Base-by-base conservation (phyloP, 169 alveolate species). In the Hepatocystis sp. region DNA sequence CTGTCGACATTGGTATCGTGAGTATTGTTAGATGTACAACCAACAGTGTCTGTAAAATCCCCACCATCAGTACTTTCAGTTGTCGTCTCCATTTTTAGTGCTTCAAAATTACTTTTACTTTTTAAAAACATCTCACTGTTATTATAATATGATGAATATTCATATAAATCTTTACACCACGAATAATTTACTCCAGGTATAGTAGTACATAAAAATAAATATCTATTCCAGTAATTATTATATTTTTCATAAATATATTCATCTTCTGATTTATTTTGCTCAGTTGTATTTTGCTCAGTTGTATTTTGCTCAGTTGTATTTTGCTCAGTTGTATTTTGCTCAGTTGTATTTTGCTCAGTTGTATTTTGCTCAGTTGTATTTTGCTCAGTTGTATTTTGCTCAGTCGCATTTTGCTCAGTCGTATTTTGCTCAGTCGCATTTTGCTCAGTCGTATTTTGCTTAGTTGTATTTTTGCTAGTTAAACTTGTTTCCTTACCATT, bases 161-260 rank as follows among this genome's bases (percentile, higher is more conserved):
- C 88, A 58, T 52, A 76, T 39, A 76, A 52, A 27, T 76, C 46
- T 76, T 76, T 76, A 15, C 65, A 46, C 88, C 88, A 76, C 5
- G 88, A 30, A 2, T 76, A 36, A 58, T 76, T 76, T 58, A 15
- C 58, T 17, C 88, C 88, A 7, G 88, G 88, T 2, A 76, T 47
- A 40, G 40, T 76, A n/a, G 88, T 76, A 39, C 88, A 56, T 32
- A 76, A 49, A 76, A 76, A 76, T 76, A 76, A 58, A 76, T 76
- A 76, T 58, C 88, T 42, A 17, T 76, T 76, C 88, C 88, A 76
- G 34, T 76, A 76, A 46, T 76, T 76, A 7, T 5, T 17, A 58
- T 58, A 49, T 13, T 63, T 76, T 40, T 34, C 76, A 49, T 39
- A 76, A 23, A 44, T n/a, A 8, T 34, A 10, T 7, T 44, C 28